phyloP scores from a whole-genome alignment of 2,329 filamentous ascomycete genomes.

The Apiospora pterosperma region DNA sequence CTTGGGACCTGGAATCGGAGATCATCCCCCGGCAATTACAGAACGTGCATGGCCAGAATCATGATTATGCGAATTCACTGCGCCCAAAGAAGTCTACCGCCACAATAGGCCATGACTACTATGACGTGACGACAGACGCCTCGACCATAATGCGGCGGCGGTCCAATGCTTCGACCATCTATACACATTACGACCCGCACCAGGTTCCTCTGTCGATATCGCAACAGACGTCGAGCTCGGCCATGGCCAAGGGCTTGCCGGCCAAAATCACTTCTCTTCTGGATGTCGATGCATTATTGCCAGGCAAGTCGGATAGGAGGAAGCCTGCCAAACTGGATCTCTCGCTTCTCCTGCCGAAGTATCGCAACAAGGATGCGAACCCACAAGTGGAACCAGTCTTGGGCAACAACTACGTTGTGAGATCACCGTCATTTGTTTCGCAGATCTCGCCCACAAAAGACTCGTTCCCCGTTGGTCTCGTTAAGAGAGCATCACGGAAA shows the following conservation, averaged over 20 bases:
- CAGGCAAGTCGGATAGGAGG: slow-evolving; percentile 33
- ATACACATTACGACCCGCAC: slow-evolving; percentile 54
- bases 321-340: slow-evolving; percentile 49
- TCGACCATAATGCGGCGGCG: slow-evolving; percentile 44
- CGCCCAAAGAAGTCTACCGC: slow-evolving; percentile 21
- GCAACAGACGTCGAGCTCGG: slow-evolving; percentile 55
- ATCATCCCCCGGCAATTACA: slow-evolving; percentile 35
- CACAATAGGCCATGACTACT: slow-evolving; percentile 20
- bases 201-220: slow-evolving; percentile 55
- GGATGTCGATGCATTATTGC: slow-evolving; percentile 38
- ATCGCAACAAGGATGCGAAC: slow-evolving; percentile 28
- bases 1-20: slow-evolving; percentile 45
- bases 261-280: slow-evolving; percentile 44
- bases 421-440: slow-evolving; percentile 42
- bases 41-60: slow-evolving; percentile 12
- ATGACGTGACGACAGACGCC: slow-evolving; percentile 34
- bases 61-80: slow-evolving; percentile 13
- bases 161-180: slow-evolving; percentile 50
- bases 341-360: slow-evolving; percentile 37
- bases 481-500: slow-evolving; percentile 12
- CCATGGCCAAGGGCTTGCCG: slow-evolving; percentile 54
- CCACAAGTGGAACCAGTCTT: slow-evolving; percentile 28
- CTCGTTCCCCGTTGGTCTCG: slow-evolving; percentile 1
- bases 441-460: slow-evolving; percentile 25
- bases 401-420: slow-evolving; percentile 33